Evolutionary conservation across 768 basidiomycete species (phyloP), one percentile per base, ranked within the genome.

Genomic region (Pholiota conissans): DNA sequence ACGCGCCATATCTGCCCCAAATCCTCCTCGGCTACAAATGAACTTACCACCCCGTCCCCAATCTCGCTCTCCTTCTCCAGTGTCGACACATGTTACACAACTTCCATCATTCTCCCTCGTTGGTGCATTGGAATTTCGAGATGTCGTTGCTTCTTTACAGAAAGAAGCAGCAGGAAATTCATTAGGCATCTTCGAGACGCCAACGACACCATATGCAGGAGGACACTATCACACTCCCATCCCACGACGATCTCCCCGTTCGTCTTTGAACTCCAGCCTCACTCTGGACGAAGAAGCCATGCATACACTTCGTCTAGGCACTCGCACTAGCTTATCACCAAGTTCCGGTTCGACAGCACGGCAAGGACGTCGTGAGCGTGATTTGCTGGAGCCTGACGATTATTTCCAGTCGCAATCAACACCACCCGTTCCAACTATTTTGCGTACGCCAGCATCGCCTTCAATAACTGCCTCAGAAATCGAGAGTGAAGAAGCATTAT

Each of bases 91-190:
- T 46, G 70, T 76, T 34, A 70, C 72, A 9, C 82, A 84, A 59
- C 81, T 93, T 72, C 90, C 90, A 2, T 91, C 90, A 0, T 93
- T 93, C 65, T 98, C 96, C 2, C 82, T 99, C 1, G 84, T 98
- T 4, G 93, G 96, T 8, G 97, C 97, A 0, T 83, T 99, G 42
- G 97, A 99, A 71, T 99, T 99, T 73, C 83, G 95, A 16, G 89
- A 95, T 58, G 90, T 98, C 22, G 89, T 99, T 20, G 80, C 89
- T 10, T 87, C 89, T 0, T 77, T 99, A 22, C 84, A 86, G 61
- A 79, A 79, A 49, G 85, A 95, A 65, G 87, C 88, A 9, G 79
- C 84, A 2, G 76, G 77, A 0, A 73, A 81, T 0, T 80, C 84
- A 0, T 74, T 92, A 48, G 79, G 71, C 57, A 75, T 85, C 3